Percentiles rank a stretch among this genome's conserved stretches.
Evolutionary conservation across 1,139 yeast genomes (phyloP).

Genomic region (Eremothecium sinecaudum): DNA sequence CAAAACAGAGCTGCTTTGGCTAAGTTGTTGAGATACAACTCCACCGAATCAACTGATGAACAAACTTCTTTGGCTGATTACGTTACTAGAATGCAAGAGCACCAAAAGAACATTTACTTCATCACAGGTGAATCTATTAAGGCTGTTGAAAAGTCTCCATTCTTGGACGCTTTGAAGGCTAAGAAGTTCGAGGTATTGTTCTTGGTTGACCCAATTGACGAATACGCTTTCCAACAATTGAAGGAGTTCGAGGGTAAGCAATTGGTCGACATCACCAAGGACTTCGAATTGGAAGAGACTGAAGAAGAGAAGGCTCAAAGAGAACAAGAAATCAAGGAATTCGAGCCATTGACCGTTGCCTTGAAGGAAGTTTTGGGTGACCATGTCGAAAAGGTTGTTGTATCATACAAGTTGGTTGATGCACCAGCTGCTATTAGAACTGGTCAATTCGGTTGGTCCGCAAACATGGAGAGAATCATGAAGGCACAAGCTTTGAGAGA

Average conservation of each 20-base stretch:
- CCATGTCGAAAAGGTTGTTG: constrained; percentile 98
- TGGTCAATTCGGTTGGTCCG: constrained; percentile 99
- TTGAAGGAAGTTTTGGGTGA: constrained; percentile 97
- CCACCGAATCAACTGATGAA: constrained; percentile 93
- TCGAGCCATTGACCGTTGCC: constrained; percentile 88
- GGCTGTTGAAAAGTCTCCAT: constrained; percentile 98
- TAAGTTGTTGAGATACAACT: constrained; percentile 92
- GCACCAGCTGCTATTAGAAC: constrained; percentile 99
- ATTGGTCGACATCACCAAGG: constrained; percentile 97
- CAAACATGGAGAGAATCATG: constrained; percentile 99
- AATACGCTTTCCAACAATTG: constrained; percentile 98
- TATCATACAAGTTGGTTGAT: constrained; percentile 92
- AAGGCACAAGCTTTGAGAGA: constrained; percentile 99
- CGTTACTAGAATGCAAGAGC: constrained; percentile 99
- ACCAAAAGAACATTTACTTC: constrained; percentile 98
- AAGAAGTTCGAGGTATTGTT: constrained; percentile 96
- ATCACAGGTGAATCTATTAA: constrained; percentile 98
- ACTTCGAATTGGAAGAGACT: constrained; percentile 97
- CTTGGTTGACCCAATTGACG: constrained; percentile 98
- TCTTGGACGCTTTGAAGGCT: constrained; percentile 97
- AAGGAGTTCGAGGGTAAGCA: constrained; percentile 99
- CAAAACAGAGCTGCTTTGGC: constrained; percentile 95
- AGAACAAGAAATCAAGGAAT: constrained; percentile 88
- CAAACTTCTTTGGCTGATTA: constrained; percentile 90
- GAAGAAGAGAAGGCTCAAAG: constrained; percentile 94